Conservation (phyloP, 2,329 filamentous ascomycete genomes). For the Daldinia sp. region DNA sequence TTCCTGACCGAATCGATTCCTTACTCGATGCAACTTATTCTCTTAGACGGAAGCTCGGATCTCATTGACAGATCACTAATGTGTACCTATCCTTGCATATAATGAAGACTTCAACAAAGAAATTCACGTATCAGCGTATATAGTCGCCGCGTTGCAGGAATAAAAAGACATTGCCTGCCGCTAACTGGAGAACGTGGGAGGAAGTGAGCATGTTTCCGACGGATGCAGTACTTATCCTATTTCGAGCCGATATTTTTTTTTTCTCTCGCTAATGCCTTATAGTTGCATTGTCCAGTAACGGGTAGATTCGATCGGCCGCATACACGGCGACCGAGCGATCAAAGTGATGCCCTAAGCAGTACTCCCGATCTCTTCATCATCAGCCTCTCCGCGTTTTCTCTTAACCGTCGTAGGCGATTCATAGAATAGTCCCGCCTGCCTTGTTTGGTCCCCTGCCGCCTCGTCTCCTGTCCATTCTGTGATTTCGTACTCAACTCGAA, state of each 20-base stretch:
- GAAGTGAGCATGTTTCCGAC: conserved; percentile 12
- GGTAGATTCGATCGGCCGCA: conserved; percentile 21
- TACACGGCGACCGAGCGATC: conserved; percentile 14
- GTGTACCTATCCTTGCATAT: conserved; percentile 30
- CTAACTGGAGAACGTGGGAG: conserved; percentile 12
- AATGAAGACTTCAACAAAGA: conserved; percentile 5
- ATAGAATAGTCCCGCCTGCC: conserved; percentile 44
- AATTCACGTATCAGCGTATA: conserved; percentile 9
- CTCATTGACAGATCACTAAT: conserved; percentile 24
- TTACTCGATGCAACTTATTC: conserved; percentile 29
- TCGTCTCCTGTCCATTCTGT: conserved; percentile 71
- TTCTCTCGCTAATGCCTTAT: conserved; percentile 22
- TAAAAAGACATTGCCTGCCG: conserved; percentile 12
- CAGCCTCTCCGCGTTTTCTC: conserved; percentile 60
- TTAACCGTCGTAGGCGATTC: conserved; percentile 55
- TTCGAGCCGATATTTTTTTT: conserved; percentile 1
- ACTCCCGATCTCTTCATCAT: conserved; percentile 36
- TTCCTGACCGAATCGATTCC: conserved; percentile 22
- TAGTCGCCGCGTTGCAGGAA: conserved; percentile 8
- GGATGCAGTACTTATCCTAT: conserved; percentile 23
- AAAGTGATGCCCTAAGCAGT: conserved; percentile 9
- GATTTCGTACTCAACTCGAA: conserved; percentile 83
- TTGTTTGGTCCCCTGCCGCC: conserved; percentile 52
- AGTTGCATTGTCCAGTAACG: conserved; percentile 15
- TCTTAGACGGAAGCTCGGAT: conserved; percentile 27